phyloP scores from a whole-genome alignment of 371 early-diverging fungal species.

The Lichtheimia ornata region DNA sequence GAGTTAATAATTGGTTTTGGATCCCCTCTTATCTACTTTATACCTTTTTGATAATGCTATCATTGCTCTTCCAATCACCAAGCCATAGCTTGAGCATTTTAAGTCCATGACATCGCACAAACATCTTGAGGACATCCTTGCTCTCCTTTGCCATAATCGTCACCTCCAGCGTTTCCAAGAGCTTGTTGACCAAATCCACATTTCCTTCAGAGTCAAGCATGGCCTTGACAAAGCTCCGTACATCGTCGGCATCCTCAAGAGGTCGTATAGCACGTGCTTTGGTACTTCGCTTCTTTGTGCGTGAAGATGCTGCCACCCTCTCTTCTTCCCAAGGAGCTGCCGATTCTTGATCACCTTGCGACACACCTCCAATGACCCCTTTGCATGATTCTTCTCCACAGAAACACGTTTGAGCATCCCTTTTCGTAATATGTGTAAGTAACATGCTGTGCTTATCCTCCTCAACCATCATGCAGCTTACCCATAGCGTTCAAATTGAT shows the following conservation, averaged over 20 bases:
- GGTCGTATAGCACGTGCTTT: constrained; percentile 29
- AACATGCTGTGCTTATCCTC: not conserved
- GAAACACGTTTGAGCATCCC: constrained; percentile 85
- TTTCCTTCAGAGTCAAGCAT: constrained; percentile 67
- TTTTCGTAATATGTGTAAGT: not conserved
- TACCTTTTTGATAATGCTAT: constrained; percentile 40
- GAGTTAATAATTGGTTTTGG: not conserved
- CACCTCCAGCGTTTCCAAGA: constrained; percentile 42
- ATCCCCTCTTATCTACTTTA: not conserved
- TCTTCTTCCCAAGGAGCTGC: constrained; percentile 22
- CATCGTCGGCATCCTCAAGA: constrained; percentile 56
- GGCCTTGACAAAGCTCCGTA: constrained; percentile 64
- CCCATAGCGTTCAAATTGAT: constrained; percentile 86
- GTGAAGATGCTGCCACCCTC: constrained; percentile 31
- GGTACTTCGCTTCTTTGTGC: constrained; percentile 21
- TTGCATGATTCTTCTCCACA: constrained; percentile 91
- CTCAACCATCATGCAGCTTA: constrained; percentile 5
- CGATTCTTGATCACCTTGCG: constrained; percentile 47
- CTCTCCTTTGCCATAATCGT: constrained; percentile 33
- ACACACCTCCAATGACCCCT: constrained; percentile 86
- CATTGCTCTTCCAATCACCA: constrained; percentile 47
- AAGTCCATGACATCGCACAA: constrained; percentile 48
- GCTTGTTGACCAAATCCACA: constrained; percentile 48
- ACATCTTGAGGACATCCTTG: constrained; percentile 40
- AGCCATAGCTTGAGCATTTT: constrained; percentile 54